Evolutionary conservation across 2,329 filamentous ascomycete species (phyloP), one percentile per base, ranked within the genome.

Genomic region (Seiridium unicorne): DNA sequence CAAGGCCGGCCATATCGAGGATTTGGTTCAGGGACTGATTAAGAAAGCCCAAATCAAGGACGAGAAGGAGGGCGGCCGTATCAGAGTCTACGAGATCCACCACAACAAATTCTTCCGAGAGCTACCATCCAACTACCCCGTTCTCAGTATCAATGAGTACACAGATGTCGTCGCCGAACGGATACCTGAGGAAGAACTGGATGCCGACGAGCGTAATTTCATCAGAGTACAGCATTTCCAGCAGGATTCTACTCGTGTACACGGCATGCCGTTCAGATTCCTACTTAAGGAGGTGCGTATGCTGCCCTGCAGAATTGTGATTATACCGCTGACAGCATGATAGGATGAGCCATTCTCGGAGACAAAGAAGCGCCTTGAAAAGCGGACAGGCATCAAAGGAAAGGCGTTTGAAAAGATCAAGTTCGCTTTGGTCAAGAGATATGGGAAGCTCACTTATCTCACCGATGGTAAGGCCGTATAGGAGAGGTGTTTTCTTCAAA

Each of bases 401-500:
- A 99, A 99, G 81, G 92, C 92, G 65, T 93, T 99, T 67, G 94
- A 99, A 76, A 98, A 98, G 82, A 95, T 99, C 76, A 97, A 96
- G 76, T 97, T 99, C 79, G 91, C 93, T 5, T 77, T 96, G 38
- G 84, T 97, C 56, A 81, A 88, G 73, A 82, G 90, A 72, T 83
- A 86, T 56, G 80, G 81, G 44, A 92, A 90, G 70, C 90, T 93
- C 34, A 84, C 87, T 61, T 96, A 96, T 77, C 80, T 99, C 51
- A 87, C 89, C 66, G 95, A 98, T 77, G 93, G 94, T 97, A 79
- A 81, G 88, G 74, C 11, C 8, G 18, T 5, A 44, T 10, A 32
- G 9, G 18, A 26, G 18, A 26, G 18, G 18, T 26, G 18, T 26
- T 26, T 26, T 26, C 18, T 26, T 26, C 18, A 26, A 26, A 26